These are phyloP conservation scores for Monosporascus cannonballus DNA, from an alignment of 2,329 filamentous ascomycete genomes.

Conservation along the genomic window DNA sequence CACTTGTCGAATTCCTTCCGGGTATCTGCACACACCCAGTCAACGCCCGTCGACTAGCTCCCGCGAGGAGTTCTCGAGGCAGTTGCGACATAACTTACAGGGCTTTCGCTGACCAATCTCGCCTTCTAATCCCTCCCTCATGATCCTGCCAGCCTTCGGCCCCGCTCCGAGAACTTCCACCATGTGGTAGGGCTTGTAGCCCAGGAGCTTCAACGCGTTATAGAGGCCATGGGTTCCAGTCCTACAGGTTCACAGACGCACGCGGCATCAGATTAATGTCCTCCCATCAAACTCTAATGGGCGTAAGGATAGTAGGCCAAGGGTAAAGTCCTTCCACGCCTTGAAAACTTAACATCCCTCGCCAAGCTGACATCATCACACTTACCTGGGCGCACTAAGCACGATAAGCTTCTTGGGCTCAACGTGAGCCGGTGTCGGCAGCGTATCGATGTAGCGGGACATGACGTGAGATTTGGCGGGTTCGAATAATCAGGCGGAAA, in stretches of 20 bases:
- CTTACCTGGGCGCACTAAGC: slow-evolving; percentile 31
- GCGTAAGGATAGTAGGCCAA: no score
- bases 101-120: slow-evolving; percentile 22
- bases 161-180: slow-evolving; percentile 21
- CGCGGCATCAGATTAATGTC: not conserved
- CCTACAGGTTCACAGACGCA: slow-evolving; percentile 14
- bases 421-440: slow-evolving; percentile 25
- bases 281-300: no score
- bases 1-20: slow-evolving; percentile 34
- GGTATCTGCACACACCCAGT: slow-evolving; percentile 15
- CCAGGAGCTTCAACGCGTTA: slow-evolving; percentile 26
- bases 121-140: slow-evolving; percentile 24
- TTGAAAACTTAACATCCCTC: not conserved
- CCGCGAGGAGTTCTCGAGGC: not conserved
- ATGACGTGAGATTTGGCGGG: slow-evolving; percentile 11
- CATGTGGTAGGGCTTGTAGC: slow-evolving; percentile 32
- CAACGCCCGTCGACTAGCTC: not conserved
- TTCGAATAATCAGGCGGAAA: not conserved
- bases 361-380: not conserved
- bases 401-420: slow-evolving; percentile 30
- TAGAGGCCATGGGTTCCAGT: slow-evolving; percentile 31
- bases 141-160: slow-evolving; percentile 16
- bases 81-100: slow-evolving; percentile 15
- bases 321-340: no score
- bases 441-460: slow-evolving; percentile 28